These are phyloP conservation scores for Talaromyces marneffei DNA, from an alignment of 2,329 filamentous ascomycete genomes.

Conservation along the genomic window DNA sequence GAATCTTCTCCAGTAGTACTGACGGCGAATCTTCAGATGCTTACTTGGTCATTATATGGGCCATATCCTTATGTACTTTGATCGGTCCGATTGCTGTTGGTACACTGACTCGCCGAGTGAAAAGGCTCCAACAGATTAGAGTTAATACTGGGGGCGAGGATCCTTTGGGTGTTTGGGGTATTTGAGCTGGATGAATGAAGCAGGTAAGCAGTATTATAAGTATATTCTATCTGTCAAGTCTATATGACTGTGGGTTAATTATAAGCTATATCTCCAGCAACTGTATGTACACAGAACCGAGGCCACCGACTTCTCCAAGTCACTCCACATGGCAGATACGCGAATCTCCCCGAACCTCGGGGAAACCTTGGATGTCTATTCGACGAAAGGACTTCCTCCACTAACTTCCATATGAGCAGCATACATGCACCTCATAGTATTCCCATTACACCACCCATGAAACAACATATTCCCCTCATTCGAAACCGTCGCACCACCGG, in stretches of 20 bases:
- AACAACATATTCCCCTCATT: slow-evolving; percentile 31
- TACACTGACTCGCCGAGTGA: slow-evolving; percentile 42
- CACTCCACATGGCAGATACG: neutral
- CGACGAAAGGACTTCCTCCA: neutral
- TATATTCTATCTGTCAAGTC: neutral
- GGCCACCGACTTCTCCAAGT: too few species aligned
- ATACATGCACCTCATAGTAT: slow-evolving; percentile 27
- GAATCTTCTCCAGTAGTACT: slow-evolving; percentile 35
- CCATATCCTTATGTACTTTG: slow-evolving; percentile 51
- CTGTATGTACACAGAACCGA: neutral
- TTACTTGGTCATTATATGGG: slow-evolving; percentile 51
- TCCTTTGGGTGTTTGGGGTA: slow-evolving; percentile 41
- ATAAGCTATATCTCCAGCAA: neutral
- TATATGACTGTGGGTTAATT: neutral
- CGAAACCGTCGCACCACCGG: slow-evolving; percentile 29
- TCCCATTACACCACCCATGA: slow-evolving; percentile 26
- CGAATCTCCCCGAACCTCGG: neutral
- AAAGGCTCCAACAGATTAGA: slow-evolving; percentile 28
- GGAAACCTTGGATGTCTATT: neutral
- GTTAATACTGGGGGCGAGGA: slow-evolving; percentile 22
- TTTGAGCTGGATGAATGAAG: slow-evolving; percentile 15
- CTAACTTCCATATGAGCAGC: slow-evolving; percentile 23
- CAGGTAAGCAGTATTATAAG: neutral
- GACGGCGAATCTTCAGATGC: slow-evolving; percentile 34
- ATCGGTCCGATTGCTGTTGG: slow-evolving; percentile 48